phyloP scores from a whole-genome alignment of 768 basidiomycete species.

The Leccinum disarticulatum region DNA sequence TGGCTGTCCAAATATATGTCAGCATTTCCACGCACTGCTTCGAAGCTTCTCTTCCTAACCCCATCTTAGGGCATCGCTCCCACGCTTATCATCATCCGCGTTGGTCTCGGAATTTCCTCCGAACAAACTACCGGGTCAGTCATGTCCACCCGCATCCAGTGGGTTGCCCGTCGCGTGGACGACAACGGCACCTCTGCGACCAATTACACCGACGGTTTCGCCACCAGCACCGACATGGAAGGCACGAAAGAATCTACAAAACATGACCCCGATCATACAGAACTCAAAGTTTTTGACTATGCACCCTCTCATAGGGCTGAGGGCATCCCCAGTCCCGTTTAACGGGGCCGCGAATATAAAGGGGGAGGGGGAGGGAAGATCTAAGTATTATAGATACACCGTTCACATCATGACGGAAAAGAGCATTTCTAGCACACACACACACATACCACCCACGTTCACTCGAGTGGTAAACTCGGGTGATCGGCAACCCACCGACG shows the following conservation, averaged over 20 bases:
- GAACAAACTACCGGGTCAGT: conserved; percentile 18
- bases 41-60: background rate
- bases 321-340: background rate
- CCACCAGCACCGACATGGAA: conserved; percentile 22
- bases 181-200: conserved; percentile 18
- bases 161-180: conserved; percentile 17
- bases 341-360: background rate
- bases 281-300: conserved; percentile 1
- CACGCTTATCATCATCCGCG: conserved; percentile 38
- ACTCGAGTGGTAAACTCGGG: conserved; percentile 27
- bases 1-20: conserved; percentile 43
- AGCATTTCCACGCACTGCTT: conserved; percentile 8
- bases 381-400: background rate
- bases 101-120: conserved; percentile 31
- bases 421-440: background rate
- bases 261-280: background rate
- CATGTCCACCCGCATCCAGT: conserved; percentile 26
- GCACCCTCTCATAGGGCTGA: background rate
- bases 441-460: background rate
- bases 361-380: background rate
- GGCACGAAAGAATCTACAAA: conserved; percentile 8
- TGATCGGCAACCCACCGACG: conserved; percentile 30
- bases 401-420: background rate
- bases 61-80: conserved; percentile 33
- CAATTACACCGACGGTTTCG: conserved; percentile 20